Percentiles rank a stretch among this genome's conserved stretches.
Conservation (phyloP, 208 protist species). For the Acanthamoeba lenticulata region DNA sequence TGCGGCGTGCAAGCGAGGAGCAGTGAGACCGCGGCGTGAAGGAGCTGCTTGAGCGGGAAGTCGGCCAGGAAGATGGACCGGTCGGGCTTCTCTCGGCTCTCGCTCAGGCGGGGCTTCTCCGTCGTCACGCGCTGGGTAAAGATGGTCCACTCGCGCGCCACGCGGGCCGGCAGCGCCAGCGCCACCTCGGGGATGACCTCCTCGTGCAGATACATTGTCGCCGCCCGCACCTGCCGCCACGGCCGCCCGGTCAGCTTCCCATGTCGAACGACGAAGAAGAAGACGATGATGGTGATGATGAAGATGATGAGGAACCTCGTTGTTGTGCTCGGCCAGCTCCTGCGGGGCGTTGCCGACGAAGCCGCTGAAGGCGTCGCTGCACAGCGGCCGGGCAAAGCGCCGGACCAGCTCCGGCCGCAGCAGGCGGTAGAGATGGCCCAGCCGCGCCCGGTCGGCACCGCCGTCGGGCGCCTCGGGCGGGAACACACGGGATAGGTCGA, state of each 20-base stretch:
- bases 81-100: neutral
- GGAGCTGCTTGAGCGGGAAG: slow-evolving; percentile 7
- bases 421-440: slow-evolving; percentile 44
- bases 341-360: neutral
- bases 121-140: no score
- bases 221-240: neutral
- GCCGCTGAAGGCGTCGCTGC: slow-evolving; percentile 50
- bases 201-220: neutral
- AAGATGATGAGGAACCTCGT: neutral
- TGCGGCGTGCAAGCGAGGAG: no score
- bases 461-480: slow-evolving; percentile 23
- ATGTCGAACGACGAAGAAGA: no score
- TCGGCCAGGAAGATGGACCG: neutral
- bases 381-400: neutral
- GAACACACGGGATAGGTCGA: slow-evolving; percentile 28
- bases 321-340: neutral
- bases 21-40: slow-evolving; percentile 32
- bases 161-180: neutral
- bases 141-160: neutral
- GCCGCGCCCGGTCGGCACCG: neutral
- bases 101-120: no score
- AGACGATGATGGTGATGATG: no score
- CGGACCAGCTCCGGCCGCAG: slow-evolving; percentile 2
- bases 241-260: no score
- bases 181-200: neutral